Evolutionary conservation across 228 moss, liverwort and hornwort genomes (phyloP).

Genomic region (Sphagnum fallax): DNA sequence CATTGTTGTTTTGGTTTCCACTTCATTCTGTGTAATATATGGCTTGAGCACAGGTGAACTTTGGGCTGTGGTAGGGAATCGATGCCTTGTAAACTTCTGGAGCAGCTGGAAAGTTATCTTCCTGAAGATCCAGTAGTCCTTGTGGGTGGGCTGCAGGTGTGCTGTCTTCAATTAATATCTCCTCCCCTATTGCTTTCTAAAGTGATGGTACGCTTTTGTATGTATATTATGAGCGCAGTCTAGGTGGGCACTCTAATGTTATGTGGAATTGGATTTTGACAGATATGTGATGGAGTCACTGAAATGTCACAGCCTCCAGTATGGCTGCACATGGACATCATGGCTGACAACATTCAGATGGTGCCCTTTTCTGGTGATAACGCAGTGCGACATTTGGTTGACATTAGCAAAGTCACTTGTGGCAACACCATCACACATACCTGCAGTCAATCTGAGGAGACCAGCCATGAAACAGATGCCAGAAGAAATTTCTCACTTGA

Average conservation of each 20-base stretch:
- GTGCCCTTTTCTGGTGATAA: conserved; percentile 21
- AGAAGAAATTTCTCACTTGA: not conserved
- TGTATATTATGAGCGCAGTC: too few relatives aligned
- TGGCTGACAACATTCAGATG: conserved; percentile 77
- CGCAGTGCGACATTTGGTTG: conserved; percentile 17
- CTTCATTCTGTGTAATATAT: too few relatives aligned
- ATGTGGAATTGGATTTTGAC: not conserved
- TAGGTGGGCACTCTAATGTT: too few relatives aligned
- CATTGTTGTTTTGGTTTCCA: too few relatives aligned
- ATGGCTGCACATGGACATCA: conserved; percentile 91
- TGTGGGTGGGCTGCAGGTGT: conserved; percentile 63
- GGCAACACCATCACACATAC: conserved; percentile 20
- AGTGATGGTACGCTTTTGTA: too few relatives aligned
- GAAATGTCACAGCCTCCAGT: conserved; percentile 49
- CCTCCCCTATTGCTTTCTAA: too few relatives aligned
- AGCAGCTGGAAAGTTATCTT: conserved; percentile 70
- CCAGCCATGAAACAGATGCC: not conserved
- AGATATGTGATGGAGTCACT: conserved; percentile 29
- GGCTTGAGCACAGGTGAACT: not conserved
- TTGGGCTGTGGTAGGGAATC: conserved; percentile 42
- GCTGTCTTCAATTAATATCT: too few relatives aligned
- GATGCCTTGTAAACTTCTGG: conserved; percentile 48
- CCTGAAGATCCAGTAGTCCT: conserved; percentile 85
- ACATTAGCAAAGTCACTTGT: conserved; percentile 22
- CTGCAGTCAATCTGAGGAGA: conserved; percentile 2